Evolutionary conservation across 2,329 filamentous ascomycete species (phyloP), one percentile per base, ranked within the genome.

Genomic region (Colletotrichum abscissum): DNA sequence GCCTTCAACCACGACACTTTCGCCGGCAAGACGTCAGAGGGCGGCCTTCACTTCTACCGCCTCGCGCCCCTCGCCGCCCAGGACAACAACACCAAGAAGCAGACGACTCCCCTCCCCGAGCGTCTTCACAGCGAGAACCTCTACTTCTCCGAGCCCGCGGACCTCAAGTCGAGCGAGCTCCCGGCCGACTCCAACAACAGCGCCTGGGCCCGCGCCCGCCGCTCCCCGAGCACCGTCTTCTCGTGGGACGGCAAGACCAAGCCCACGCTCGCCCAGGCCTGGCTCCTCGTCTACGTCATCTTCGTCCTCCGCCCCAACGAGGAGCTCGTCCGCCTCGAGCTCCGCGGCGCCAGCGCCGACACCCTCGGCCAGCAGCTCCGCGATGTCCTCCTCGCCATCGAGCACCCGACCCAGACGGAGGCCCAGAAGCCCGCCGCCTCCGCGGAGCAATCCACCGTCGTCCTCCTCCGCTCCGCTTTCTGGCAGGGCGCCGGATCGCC

Each of bases 401-500:
- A 85, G 67, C 87, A 89, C 77, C 87, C 88, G 4, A 75, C 79
- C 73, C 76, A 78, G 75, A 84, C 79, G 2, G 71, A 67, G 35
- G 74, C 78, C 42, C 77, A 81, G 78, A 77, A 79, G 78, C 70
- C 77, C 38, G 42, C 76, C 68, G 26, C 76, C 72, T 69, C 76
- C 59, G 79, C 80, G 59, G 79, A 78, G 28, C 74, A 81, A 8
- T 80, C 82, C 64, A 82, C 80, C 74, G 79, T 83, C 11, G 78
- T 90, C 62, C 78, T 88, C 67, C 83, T 88, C 69, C 86, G 88
- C 74, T 85, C 84, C 80, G 86, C 91, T 42, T 93, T 93, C 84
- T 93, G 92, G 91, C 92, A 93, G 78, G 92, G 92, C 58, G 92
- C 92, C 35, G 91, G 88, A 22, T 92, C 91, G 1, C 92, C 92